These are phyloP conservation scores for Adansonia madagascariensis DNA, from an alignment of 441 rosid genomes.

Conservation along the genomic window DNA sequence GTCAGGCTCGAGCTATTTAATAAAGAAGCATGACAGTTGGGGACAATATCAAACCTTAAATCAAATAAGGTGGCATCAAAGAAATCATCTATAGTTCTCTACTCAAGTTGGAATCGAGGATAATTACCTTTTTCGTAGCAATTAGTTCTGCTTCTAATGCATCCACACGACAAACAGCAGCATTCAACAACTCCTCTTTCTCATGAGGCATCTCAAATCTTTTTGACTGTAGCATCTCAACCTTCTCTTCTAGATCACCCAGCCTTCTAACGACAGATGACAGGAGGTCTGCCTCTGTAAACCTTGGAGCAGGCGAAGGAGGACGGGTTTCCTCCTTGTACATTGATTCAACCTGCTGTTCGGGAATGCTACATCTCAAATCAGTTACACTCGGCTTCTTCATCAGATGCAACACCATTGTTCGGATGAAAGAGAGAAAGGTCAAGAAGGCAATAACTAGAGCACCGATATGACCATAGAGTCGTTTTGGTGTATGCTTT, in stretches of 20 bases:
- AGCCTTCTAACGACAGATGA: constrained; percentile 59
- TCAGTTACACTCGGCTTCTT: constrained; percentile 34
- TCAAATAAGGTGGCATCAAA: not conserved
- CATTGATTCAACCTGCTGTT: constrained; percentile 35
- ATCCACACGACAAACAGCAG: constrained; percentile 73
- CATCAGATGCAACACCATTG: constrained; percentile 35
- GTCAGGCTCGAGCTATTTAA: not conserved
- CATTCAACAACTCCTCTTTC: constrained; percentile 72
- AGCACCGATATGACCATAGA: constrained; percentile 37
- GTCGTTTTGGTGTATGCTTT: constrained; percentile 40
- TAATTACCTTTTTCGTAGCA: constrained; percentile 65
- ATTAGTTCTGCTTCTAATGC: constrained; percentile 77
- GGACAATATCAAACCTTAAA: not conserved
- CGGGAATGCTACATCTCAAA: constrained; percentile 32
- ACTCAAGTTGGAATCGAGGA: not conserved
- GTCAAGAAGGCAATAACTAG: constrained; percentile 43
- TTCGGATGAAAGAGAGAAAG: constrained; percentile 33
- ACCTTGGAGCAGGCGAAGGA: constrained; percentile 48
- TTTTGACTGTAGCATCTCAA: constrained; percentile 59
- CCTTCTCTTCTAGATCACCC: constrained; percentile 66
- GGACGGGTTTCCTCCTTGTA: constrained; percentile 54
- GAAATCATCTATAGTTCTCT: not conserved
- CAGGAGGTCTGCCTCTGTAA: constrained; percentile 44
- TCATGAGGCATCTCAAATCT: constrained; percentile 64
- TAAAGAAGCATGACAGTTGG: not conserved